phyloP scores from a whole-genome alignment of 2,329 filamentous ascomycete species.

The Penicillium sp. region DNA sequence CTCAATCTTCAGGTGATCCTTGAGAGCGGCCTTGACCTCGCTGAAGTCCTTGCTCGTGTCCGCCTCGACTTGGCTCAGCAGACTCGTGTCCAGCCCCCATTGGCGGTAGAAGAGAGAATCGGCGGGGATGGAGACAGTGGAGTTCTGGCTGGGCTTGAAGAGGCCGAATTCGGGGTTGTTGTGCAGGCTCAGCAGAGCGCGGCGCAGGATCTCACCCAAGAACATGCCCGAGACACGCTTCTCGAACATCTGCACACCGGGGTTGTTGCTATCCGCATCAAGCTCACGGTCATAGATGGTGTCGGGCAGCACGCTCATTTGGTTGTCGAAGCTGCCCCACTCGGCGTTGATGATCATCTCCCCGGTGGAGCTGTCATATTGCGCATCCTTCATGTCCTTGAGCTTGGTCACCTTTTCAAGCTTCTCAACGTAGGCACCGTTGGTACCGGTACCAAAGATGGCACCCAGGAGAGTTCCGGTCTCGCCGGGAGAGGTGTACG shows the following conservation, averaged over 20 bases:
- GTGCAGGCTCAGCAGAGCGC: conserved; percentile 66
- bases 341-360: conserved; percentile 98
- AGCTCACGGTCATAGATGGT: conserved; percentile 76
- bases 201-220: conserved; percentile 83
- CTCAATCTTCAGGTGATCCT: conserved; percentile 68
- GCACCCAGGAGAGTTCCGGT: conserved; percentile 83
- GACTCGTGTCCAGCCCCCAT: conserved; percentile 87
- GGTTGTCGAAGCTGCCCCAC: conserved; percentile 98
- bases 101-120: conserved; percentile 65
- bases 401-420: conserved; percentile 77
- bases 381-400: conserved; percentile 46
- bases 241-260: conserved; percentile 97
- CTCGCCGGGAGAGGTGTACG: conserved; percentile 86
- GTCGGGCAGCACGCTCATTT: conserved; percentile 76
- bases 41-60: conserved; percentile 69
- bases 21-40: conserved; percentile 69
- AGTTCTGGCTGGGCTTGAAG: conserved; percentile 70
- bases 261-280: conserved; percentile 77
- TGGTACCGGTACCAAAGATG: conserved; percentile 96
- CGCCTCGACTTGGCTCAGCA: conserved; percentile 79
- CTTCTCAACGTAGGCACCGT: conserved; percentile 96
- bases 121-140: conserved; percentile 62
- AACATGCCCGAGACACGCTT: conserved; percentile 99
- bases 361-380: conserved; percentile 72
- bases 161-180: conserved; percentile 61